These are phyloP conservation scores for Diplodia sapinea DNA, from an alignment of 2,329 filamentous ascomycete genomes.

Conservation along the genomic window DNA sequence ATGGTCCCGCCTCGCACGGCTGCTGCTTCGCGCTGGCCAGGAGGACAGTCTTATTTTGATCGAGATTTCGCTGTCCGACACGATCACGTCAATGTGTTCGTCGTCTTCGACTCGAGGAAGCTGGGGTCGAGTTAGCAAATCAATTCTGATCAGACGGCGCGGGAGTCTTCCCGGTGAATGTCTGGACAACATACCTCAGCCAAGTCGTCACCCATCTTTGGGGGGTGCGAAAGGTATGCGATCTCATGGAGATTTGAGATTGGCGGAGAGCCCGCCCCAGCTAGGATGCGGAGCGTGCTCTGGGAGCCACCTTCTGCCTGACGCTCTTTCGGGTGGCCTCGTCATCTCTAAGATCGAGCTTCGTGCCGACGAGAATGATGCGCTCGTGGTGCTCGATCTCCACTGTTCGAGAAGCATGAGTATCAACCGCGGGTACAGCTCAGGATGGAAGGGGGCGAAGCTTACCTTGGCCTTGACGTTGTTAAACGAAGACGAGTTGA, in stretches of 20 bases:
- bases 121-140: neutral
- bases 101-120: constrained; percentile 31
- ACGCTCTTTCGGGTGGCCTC: constrained; percentile 79
- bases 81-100: constrained; percentile 34
- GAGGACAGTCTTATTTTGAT: constrained; percentile 34
- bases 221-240: no score
- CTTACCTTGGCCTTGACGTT: constrained; percentile 97
- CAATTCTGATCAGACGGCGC: no score
- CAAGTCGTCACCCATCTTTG: no score
- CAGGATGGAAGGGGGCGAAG: neutral
- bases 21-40: no score
- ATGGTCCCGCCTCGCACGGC: no score
- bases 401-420: constrained; percentile 65
- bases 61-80: constrained; percentile 41
- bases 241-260: no score
- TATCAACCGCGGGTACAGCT: constrained; percentile 29
- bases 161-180: no score
- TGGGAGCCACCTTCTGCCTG: constrained; percentile 93
- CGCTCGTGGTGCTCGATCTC: constrained; percentile 98
- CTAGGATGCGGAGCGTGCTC: no score
- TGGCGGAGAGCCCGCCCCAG: no score
- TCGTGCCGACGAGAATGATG: constrained; percentile 96
- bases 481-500: constrained; percentile 96
- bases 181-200: no score
- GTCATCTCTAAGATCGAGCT: constrained; percentile 94